Conservation (phyloP, 2,329 filamentous ascomycete species). For the Ceratocystis diversiconidia region DNA sequence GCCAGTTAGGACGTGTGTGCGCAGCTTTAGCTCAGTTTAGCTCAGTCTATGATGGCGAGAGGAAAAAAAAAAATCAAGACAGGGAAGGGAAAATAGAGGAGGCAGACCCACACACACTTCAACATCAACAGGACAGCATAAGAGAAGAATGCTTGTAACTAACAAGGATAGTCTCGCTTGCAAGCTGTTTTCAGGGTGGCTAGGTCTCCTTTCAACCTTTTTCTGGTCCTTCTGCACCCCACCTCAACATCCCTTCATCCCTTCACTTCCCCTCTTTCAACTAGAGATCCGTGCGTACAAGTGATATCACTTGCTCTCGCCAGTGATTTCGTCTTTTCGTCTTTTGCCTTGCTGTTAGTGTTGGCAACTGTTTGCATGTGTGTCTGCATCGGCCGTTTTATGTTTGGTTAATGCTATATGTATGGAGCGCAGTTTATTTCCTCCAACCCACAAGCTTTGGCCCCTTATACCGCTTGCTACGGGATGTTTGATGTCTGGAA, state of each 20-base stretch:
- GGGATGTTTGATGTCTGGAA: too few species aligned
- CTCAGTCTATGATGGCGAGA: background rate
- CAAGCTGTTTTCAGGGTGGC: background rate
- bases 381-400: too few species aligned
- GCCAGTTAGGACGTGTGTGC: background rate
- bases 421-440: too few species aligned
- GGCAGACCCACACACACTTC: background rate
- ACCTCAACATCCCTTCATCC: background rate
- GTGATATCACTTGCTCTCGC: background rate
- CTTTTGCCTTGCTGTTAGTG: background rate
- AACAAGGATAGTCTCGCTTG: background rate
- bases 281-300: background rate
- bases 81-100: background rate
- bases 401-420: too few species aligned
- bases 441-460: too few species aligned
- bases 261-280: slow-evolving; percentile 3
- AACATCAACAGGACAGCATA: background rate
- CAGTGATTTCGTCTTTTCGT: too few species aligned
- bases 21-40: background rate
- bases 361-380: too few species aligned
- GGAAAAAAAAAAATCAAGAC: background rate
- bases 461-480: too few species aligned
- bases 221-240: background rate
- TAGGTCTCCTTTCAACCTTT: background rate
- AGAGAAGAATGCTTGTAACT: background rate